Percentiles rank a stretch among this genome's conserved stretches.
Evolutionary conservation across 2,329 filamentous ascomycete genomes (phyloP).

Genomic region (Talaromyces piceae): DNA sequence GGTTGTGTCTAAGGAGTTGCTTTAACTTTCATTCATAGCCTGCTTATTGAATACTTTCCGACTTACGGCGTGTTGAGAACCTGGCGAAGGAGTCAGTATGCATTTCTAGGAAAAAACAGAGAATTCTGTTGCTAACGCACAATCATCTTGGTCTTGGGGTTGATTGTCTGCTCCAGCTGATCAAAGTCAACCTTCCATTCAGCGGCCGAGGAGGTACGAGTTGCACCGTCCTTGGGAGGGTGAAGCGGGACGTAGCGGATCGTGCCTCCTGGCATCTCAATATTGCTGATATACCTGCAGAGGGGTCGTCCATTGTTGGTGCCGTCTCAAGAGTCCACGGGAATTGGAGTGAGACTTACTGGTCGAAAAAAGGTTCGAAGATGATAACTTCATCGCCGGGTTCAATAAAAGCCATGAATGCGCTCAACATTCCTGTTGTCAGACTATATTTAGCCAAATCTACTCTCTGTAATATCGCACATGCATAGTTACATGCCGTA

Average conservation of each 20-base stretch:
- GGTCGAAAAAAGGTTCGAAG: constrained; percentile 98
- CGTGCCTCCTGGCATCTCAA: constrained; percentile 93
- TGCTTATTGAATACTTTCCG: not conserved
- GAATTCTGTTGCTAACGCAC: constrained; percentile 55
- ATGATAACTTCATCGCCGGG: constrained; percentile 92
- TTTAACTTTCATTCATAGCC: not conserved
- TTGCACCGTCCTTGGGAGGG: constrained; percentile 72
- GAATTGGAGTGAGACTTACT: constrained; percentile 53
- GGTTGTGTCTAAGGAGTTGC: constrained; percentile 60
- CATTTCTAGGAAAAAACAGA: not conserved
- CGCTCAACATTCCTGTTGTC: constrained; percentile 71
- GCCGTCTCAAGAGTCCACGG: not conserved
- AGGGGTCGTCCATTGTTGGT: not conserved
- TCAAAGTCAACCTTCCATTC: constrained; percentile 86
- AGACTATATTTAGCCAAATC: no score
- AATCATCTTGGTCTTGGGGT: constrained; percentile 88
- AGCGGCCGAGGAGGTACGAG: constrained; percentile 70
- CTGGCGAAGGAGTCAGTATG: constrained; percentile 18
- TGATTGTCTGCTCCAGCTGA: constrained; percentile 73
- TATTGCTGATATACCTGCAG: constrained; percentile 81
- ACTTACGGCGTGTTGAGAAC: constrained; percentile 45
- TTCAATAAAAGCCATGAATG: constrained; percentile 97
- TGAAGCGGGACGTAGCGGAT: constrained; percentile 94
- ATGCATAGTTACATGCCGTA: constrained; percentile 13
- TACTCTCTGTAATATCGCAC: no score